Evolutionary conservation across 75 land plant species (phyloP), one percentile per base, ranked within the genome.

Genomic region (Pinus taeda): DNA sequence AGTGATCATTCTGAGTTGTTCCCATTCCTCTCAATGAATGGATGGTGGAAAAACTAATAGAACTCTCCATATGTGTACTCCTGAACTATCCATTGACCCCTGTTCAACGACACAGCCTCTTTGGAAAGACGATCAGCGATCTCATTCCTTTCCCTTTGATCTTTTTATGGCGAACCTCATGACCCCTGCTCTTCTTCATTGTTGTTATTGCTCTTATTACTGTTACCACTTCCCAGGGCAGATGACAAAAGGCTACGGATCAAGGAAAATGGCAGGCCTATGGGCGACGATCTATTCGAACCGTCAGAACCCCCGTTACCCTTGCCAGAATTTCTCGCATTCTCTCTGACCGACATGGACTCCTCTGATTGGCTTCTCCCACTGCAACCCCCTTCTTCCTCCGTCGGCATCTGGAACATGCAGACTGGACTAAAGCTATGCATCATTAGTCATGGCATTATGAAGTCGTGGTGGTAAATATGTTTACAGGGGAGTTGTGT

Each of bases 401-500:
- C 88, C 20, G 62, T 75, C 30, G 87, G 83, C 77, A 87, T 73
- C 76, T 76, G 53, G 58, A 30, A 84, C 39, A 86, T 72, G 57
- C 88, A 87, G 1, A 84, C 83, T 3, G 87, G 88, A 59, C 88
- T 84, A 1, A 83, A 81, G 24, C 79, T 85, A 70, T 87, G 89
- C 73, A 81, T 75, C 60, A 55, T 64, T 57, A 87, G 30, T 87
- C 89, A 87, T 30, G 87, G 87, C 36, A 78, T 59, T 11, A 87
- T 81, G 69, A 87, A 87, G 26, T 67, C 81, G 6, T 58, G 45
- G 30, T 87, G 89, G 75, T 75, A 87, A 57, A 82, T 15, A 55
- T 87, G 89, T 78, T 79, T 74, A 73, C 89, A 85, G 0, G 89
- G 89, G 80, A 88, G 79, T 78, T 85, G 81, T 45, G 82, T 29